A percentile compares a stretch with the other conserved stretches of the same genome.
phyloP scores from a whole-genome alignment of 257 asterid genomes.

The Phtheirospermum japonicum region DNA sequence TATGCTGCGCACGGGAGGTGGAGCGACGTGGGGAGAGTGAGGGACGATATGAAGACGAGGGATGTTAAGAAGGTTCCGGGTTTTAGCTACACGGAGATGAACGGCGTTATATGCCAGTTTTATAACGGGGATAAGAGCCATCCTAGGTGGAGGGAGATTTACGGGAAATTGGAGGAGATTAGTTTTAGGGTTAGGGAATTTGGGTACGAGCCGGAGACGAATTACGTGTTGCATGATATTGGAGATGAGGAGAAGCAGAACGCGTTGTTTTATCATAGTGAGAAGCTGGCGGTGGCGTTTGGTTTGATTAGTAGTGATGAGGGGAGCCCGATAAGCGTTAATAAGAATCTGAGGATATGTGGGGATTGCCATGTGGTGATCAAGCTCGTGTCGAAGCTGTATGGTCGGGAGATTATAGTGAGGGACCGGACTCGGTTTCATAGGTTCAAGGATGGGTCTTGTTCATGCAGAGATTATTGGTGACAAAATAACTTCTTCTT shows the following conservation, averaged over 20 bases:
- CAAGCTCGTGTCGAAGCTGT: constrained; percentile 70
- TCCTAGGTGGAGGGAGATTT: constrained; percentile 52
- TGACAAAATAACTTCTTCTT: constrained; percentile 26
- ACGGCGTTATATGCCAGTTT: constrained; percentile 55
- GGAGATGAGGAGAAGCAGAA: constrained; percentile 91
- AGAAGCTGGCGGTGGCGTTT: constrained; percentile 87
- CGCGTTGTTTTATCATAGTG: constrained; percentile 77
- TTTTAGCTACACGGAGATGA: constrained; percentile 69
- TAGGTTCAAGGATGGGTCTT: constrained; percentile 65
- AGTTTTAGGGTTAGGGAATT: constrained; percentile 43
- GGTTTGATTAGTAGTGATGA: constrained; percentile 61
- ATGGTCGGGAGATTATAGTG: constrained; percentile 65
- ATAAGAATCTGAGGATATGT: constrained; percentile 90
- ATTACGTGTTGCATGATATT: constrained; percentile 79
- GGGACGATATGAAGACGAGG: constrained; percentile 69
- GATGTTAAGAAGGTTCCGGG: constrained; percentile 84
- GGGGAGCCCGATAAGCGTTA: constrained; percentile 50
- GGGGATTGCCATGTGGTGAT: constrained; percentile 90
- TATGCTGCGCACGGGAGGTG: constrained; percentile 82
- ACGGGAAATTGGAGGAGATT: constrained; percentile 71
- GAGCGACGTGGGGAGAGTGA: constrained; percentile 76
- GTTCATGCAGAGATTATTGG: constrained; percentile 88
- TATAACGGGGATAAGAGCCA: constrained; percentile 68
- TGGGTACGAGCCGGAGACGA: constrained; percentile 80
- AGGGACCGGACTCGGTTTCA: constrained; percentile 92